Conservation (phyloP, 2,329 filamentous ascomycete genomes). For the Zopfia rhizophila region DNA sequence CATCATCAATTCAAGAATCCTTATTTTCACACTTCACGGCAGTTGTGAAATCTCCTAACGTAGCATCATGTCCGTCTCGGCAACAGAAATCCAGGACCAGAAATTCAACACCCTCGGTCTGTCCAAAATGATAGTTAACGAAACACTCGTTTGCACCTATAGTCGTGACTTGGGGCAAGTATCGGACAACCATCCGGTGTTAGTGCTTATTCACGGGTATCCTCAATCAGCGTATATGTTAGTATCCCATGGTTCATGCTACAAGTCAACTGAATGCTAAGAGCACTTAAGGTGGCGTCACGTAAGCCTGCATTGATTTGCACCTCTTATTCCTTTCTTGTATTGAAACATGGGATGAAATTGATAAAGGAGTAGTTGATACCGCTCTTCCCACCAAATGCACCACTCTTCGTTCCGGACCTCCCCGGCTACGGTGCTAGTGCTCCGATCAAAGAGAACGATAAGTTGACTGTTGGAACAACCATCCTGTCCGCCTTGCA, state of each 20-base stretch:
- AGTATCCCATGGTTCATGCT: neutral
- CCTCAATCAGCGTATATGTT: slow-evolving; percentile 44
- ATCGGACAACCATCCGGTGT: slow-evolving; percentile 39
- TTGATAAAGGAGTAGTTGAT: slow-evolving; percentile 25
- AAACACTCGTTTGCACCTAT: slow-evolving; percentile 39
- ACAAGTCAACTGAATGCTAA: neutral
- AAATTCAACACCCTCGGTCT: slow-evolving; percentile 41
- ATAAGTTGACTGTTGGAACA: slow-evolving; percentile 43
- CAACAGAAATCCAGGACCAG: slow-evolving; percentile 39
- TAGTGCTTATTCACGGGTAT: slow-evolving; percentile 47
- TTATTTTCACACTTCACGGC: neutral
- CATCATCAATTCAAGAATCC: no score
- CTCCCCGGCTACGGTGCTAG: slow-evolving; percentile 46
- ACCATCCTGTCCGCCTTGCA: slow-evolving; percentile 36
- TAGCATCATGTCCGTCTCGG: slow-evolving; percentile 31
- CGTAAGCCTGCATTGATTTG: slow-evolving; percentile 11
- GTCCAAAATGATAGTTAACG: slow-evolving; percentile 36
- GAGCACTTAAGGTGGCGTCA: slow-evolving; percentile 42
- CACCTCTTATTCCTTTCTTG: neutral
- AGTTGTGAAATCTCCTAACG: neutral
- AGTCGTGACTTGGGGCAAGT: slow-evolving; percentile 34
- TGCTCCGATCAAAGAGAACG: slow-evolving; percentile 34
- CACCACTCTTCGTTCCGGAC: slow-evolving; percentile 43
- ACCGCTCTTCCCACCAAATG: slow-evolving; percentile 35
- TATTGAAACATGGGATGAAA: neutral